These are phyloP conservation scores for Apiotrichum veenhuisii DNA, from an alignment of 1,284 basidiomycete species.

Conservation along the genomic window DNA sequence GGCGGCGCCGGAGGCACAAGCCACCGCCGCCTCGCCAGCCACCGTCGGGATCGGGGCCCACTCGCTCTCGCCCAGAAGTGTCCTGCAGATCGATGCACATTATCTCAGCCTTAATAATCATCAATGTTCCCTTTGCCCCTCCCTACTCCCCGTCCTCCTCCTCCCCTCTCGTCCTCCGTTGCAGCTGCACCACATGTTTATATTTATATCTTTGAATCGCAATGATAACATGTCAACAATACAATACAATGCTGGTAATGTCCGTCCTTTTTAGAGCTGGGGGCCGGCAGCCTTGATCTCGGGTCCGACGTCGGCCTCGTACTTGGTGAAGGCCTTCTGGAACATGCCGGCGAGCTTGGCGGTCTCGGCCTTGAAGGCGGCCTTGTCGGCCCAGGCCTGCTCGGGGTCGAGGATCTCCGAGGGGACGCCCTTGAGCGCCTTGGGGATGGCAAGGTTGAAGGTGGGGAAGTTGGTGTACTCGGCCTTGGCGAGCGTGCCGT, in stretches of 20 bases:
- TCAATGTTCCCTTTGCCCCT: no score
- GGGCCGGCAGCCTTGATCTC: constrained; percentile 78
- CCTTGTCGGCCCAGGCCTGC: constrained; percentile 79
- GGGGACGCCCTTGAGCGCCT: constrained; percentile 73
- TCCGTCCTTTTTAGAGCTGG: constrained; percentile 17
- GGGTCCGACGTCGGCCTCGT: constrained; percentile 74
- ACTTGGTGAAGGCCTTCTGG: constrained; percentile 82
- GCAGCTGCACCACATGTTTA: not conserved
- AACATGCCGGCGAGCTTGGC: constrained; percentile 88
- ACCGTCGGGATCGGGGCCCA: no score
- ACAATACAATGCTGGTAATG: constrained; percentile 8
- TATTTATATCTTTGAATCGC: not conserved
- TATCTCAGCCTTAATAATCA: no score
- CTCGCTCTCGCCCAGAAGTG: no score
- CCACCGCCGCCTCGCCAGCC: no score
- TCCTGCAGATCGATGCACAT: no score
- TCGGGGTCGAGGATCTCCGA: constrained; percentile 81
- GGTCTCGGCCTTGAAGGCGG: constrained; percentile 78
- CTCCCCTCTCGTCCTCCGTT: not conserved
- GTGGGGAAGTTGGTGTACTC: constrained; percentile 78
- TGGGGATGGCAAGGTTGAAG: constrained; percentile 80
- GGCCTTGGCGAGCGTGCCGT: constrained; percentile 79
- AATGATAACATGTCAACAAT: constrained; percentile 12
- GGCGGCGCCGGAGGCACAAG: no score
- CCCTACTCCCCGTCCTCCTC: not conserved